Conservation (phyloP, 192 early-diverging fungal genomes). For the Funneliformis geosporum region DNA sequence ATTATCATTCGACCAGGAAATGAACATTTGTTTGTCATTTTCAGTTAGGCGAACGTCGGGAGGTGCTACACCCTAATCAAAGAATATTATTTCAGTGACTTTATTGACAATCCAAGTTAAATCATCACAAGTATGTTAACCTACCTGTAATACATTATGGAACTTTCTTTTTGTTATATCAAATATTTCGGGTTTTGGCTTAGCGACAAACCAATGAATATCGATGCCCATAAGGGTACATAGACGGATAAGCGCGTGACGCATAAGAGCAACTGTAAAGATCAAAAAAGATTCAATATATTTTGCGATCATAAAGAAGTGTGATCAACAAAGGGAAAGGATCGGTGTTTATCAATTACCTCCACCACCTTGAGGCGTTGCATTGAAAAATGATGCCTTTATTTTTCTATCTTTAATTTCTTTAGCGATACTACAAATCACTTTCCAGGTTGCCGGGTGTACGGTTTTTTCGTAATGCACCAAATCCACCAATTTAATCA, state of each 20-base stretch:
- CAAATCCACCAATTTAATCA: conserved; percentile 67
- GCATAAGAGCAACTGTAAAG: conserved; percentile 76
- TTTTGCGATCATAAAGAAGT: background rate
- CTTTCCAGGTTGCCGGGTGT: conserved; percentile 65
- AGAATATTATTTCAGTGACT: background rate
- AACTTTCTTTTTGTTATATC: conserved; percentile 88
- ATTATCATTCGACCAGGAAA: conserved; percentile 68
- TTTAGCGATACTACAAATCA: conserved; percentile 55
- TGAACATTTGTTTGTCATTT: conserved; percentile 65
- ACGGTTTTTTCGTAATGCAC: conserved; percentile 67
- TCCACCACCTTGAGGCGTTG: conserved; percentile 86
- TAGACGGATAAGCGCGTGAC: conserved; percentile 77
- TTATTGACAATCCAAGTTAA: background rate
- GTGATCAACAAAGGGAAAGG: background rate
- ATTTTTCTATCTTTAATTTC: conserved; percentile 61
- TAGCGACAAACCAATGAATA: conserved; percentile 75
- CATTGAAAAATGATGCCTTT: conserved; percentile 73
- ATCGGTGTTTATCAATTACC: conserved; percentile 36
- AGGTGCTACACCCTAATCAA: conserved; percentile 58
- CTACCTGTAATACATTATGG: conserved; percentile 78
- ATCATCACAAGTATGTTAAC: background rate
- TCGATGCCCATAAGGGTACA: conserved; percentile 66
- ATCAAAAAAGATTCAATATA: background rate
- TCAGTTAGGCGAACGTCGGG: conserved; percentile 50
- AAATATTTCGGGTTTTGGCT: conserved; percentile 83